Percentiles rank a stretch among this genome's conserved stretches.
These are phyloP conservation scores for Ulota crispa DNA, from an alignment of 225 moss, liverwort and hornwort genomes.

Conservation along the genomic window DNA sequence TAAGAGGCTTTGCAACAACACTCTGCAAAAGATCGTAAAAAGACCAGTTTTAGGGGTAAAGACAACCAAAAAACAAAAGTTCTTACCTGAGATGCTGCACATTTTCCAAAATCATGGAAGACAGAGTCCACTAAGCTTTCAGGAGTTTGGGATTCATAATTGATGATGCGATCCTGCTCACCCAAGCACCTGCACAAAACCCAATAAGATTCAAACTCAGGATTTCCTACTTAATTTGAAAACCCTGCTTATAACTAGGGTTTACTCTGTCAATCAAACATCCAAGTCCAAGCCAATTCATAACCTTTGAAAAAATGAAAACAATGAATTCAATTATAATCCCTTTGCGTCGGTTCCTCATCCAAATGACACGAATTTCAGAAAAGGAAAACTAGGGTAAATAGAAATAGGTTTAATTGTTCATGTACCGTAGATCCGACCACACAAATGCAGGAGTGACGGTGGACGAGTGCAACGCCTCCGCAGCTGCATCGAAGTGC, in stretches of 20 bases:
- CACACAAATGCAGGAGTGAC: slow-evolving; percentile 25
- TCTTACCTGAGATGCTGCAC: slow-evolving; percentile 22
- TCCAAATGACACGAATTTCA: background rate
- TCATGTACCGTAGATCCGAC: slow-evolving; percentile 29
- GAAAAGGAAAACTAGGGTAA: background rate
- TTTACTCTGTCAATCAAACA: background rate
- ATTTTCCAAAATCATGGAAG: slow-evolving; percentile 23
- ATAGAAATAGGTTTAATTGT: background rate
- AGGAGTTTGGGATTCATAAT: slow-evolving; percentile 33
- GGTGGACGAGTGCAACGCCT: background rate
- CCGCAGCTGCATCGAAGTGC: background rate
- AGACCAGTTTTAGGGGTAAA: no score
- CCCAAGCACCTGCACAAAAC: slow-evolving; percentile 32
- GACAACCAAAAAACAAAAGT: background rate
- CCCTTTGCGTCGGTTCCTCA: background rate
- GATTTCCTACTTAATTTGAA: background rate
- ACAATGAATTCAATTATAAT: background rate
- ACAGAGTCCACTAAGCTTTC: slow-evolving; percentile 30
- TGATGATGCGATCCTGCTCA: slow-evolving; percentile 33
- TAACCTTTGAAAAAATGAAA: background rate
- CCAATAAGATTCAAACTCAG: background rate
- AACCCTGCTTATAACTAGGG: background rate
- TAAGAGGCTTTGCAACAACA: background rate
- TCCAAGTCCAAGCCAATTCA: background rate
- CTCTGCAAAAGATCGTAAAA: background rate